Evolutionary conservation across 2,329 filamentous ascomycete genomes (phyloP).

Genomic region (Leptosphaerulina australis): DNA sequence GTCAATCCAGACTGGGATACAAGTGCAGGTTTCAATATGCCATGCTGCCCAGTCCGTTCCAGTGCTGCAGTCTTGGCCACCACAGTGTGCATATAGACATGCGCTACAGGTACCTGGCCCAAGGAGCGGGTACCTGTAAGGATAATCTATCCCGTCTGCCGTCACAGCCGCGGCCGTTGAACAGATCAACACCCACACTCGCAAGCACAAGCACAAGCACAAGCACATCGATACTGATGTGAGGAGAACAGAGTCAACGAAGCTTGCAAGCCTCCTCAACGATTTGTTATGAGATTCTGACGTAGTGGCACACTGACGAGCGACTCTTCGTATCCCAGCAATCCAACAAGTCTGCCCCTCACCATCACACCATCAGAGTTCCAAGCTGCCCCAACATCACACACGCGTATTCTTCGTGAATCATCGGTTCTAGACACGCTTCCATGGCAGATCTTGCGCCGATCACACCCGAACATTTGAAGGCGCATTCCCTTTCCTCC

Average conservation of each 20-base stretch:
- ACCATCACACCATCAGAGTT: conserved; percentile 25
- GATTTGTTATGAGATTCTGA: background rate
- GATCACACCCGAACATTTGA: conserved; percentile 26
- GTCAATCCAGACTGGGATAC: conserved; percentile 18
- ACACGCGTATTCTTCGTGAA: conserved; percentile 29
- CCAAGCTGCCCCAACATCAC: conserved; percentile 7
- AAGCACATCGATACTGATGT: background rate
- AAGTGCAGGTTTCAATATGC: conserved; percentile 34
- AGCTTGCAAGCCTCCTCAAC: background rate
- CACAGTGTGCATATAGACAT: conserved; percentile 16
- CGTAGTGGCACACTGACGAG: background rate
- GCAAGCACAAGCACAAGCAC: no score
- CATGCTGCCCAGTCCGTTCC: conserved; percentile 45
- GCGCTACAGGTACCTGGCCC: conserved; percentile 24
- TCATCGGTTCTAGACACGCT: conserved; percentile 30
- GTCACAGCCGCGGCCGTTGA: conserved; percentile 35
- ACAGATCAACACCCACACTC: conserved; percentile 14
- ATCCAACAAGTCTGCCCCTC: conserved; percentile 22
- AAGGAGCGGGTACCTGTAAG: conserved; percentile 31
- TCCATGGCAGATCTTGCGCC: conserved; percentile 32
- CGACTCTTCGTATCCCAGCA: conserved; percentile 1
- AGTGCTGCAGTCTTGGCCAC: conserved; percentile 29
- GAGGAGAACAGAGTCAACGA: no score
- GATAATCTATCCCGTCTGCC: conserved; percentile 18
- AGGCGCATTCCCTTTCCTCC: background rate